Evolutionary conservation across 177 flowering plant genomes (phyloP).

Genomic region (Vitis hybrid): DNA sequence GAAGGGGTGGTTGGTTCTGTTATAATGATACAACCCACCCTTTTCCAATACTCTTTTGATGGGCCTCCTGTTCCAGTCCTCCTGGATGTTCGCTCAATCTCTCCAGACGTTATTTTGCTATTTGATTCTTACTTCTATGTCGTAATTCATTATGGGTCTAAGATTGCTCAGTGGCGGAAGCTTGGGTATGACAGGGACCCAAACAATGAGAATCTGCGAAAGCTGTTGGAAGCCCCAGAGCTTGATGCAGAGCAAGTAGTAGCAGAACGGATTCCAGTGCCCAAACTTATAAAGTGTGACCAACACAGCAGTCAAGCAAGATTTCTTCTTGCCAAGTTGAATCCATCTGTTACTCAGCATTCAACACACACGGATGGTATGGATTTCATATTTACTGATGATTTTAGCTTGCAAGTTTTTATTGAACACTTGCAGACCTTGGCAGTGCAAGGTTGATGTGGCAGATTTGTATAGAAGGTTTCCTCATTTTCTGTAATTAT

Average conservation of each 20-base stretch:
- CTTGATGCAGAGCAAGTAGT: slow-evolving; percentile 74
- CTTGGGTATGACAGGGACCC: slow-evolving; percentile 77
- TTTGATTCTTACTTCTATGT: slow-evolving; percentile 87
- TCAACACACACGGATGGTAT: slow-evolving; percentile 48
- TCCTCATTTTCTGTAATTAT: neutral
- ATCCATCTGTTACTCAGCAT: slow-evolving; percentile 88
- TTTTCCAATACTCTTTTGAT: slow-evolving; percentile 78
- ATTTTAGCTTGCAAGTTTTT: slow-evolving; percentile 83
- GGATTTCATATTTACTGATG: slow-evolving; percentile 86
- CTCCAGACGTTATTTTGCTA: slow-evolving; percentile 77
- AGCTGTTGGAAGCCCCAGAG: slow-evolving; percentile 82
- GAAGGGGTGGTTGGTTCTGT: slow-evolving; percentile 81
- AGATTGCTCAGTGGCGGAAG: slow-evolving; percentile 87
- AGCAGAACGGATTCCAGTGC: slow-evolving; percentile 78
- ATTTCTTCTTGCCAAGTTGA: slow-evolving; percentile 89
- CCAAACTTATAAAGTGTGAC: slow-evolving; percentile 76
- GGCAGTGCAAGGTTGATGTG: slow-evolving; percentile 72
- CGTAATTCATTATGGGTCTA: slow-evolving; percentile 84
- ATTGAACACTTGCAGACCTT: slow-evolving; percentile 77
- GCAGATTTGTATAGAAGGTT: slow-evolving; percentile 10
- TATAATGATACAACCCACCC: slow-evolving; percentile 91
- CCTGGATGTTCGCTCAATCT: slow-evolving; percentile 75
- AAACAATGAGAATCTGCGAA: slow-evolving; percentile 72
- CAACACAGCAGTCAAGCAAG: slow-evolving; percentile 94
- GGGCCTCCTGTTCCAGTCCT: slow-evolving; percentile 89